Evolutionary conservation across 2,329 filamentous ascomycete species (phyloP).

Genomic region (Cercospora beticola): DNA sequence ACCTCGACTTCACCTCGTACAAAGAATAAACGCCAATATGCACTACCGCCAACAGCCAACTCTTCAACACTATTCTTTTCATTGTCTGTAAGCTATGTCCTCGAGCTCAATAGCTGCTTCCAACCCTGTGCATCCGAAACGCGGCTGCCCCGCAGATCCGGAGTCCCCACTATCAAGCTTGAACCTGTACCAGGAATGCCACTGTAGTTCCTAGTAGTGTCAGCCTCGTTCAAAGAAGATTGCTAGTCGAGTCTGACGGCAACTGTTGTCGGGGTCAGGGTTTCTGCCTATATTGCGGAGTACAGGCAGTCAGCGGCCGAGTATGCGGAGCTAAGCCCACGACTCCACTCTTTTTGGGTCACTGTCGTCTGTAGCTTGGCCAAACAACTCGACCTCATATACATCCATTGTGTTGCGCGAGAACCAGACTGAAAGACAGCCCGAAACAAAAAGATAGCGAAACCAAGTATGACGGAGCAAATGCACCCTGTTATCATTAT

Average conservation of each 20-base stretch:
- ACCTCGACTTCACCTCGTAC: neutral
- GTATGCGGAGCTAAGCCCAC: neutral
- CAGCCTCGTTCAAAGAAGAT: neutral
- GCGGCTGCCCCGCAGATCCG: neutral
- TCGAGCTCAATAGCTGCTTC: no score
- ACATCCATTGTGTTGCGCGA: no score
- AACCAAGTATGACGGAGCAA: neutral
- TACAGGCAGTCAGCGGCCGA: neutral
- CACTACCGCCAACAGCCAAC: no score
- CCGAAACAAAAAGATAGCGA: no score
- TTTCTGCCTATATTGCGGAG: neutral
- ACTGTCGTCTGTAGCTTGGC: neutral
- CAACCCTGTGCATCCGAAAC: neutral
- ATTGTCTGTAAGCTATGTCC: no score
- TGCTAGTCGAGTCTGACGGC: neutral
- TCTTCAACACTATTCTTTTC: no score
- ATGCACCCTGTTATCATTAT: constrained; percentile 32
- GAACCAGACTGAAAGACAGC: no score
- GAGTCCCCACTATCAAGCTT: neutral
- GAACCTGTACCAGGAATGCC: neutral
- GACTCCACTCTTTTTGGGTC: neutral
- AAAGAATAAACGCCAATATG: neutral
- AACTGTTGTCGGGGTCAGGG: neutral
- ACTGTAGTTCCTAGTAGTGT: neutral
- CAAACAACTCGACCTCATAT: neutral